Base-by-base conservation (phyloP, 352 stramenopile genomes). In the Globisporangium perplexum region DNA sequence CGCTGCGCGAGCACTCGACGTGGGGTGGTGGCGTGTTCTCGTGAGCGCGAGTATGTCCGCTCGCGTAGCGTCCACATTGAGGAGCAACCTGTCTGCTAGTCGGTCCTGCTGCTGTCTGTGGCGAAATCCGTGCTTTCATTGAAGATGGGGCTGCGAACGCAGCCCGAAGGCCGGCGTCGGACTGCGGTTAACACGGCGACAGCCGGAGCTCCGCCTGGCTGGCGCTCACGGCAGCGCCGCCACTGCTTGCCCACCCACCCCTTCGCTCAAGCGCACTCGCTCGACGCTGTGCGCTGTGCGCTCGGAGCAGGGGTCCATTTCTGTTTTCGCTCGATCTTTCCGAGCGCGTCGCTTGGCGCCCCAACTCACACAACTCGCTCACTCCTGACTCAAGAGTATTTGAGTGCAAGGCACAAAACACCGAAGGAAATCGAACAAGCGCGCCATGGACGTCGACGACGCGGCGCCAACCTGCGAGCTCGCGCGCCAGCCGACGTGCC, bases 381-480 rank as follows among this genome's bases (percentile, higher is more conserved):
- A n/a, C n/a, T n/a, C n/a, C n/a, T n/a, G n/a, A n/a, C n/a, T n/a
- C n/a, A n/a, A n/a, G n/a, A n/a, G n/a, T n/a, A n/a, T n/a, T n/a
- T n/a, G n/a, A n/a, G n/a, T n/a, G n/a, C n/a, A n/a, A n/a, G n/a
- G n/a, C n/a, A n/a, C n/a, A 38, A 22, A 50, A 50, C 26, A 50
- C 45, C 45, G 18, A 50, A n/a, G n/a, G n/a, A n/a, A n/a, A 50
- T 38, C 45, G 30, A 39, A 36, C 26, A 48, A 6, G 50, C 24
- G 24, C 23, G 38, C 18, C 8, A 38, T 15, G 39, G 43, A 72
- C 70, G 68, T 63, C 39, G 24, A 47, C 46, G 24, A 36, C 7
- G 18, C 17, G 4, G 20, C 59, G 12, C 33, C 79, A 48, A 63
- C 63, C 31, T 80, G 74, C 48, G 59, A 65, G 31, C 83, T 87